These are phyloP conservation scores for Blastocystis sp. DNA, from an alignment of 352 stramenopile species.

Conservation along the genomic window DNA sequence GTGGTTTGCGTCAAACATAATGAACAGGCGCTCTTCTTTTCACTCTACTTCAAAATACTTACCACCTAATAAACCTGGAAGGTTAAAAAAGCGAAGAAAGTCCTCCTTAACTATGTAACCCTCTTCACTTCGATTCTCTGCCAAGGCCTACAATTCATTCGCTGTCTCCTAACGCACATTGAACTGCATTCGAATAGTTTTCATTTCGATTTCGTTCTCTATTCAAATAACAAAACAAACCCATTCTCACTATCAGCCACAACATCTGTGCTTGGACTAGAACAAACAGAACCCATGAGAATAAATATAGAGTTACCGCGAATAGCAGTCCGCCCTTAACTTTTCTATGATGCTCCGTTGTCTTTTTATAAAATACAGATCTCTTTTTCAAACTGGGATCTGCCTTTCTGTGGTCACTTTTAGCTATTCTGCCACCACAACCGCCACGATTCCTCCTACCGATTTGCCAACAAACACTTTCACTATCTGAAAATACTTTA, in stretches of 20 bases:
- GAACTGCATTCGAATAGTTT: constrained; percentile 47
- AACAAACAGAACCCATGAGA: constrained; percentile 29
- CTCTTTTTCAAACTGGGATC: too few relatives aligned
- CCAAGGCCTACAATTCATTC: constrained; percentile 3
- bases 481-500: too few relatives aligned
- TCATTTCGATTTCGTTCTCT: constrained; percentile 19
- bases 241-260: neutral
- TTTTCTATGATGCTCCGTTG: neutral
- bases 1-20: constrained; percentile 32
- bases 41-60: neutral
- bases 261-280: neutral
- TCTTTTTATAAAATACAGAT: too few relatives aligned
- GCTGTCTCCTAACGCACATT: neutral
- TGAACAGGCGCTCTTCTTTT: constrained; percentile 19
- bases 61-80: constrained; percentile 34
- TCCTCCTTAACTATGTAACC: constrained; percentile 53
- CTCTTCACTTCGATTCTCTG: constrained; percentile 41
- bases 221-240: neutral
- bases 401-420: too few relatives aligned
- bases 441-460: too few relatives aligned
- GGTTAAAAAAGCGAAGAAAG: constrained; percentile 50
- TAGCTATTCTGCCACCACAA: too few relatives aligned
- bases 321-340: neutral
- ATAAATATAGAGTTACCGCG: neutral
- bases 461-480: too few relatives aligned